Evolutionary conservation across 2,329 filamentous ascomycete species (phyloP), one percentile per base, ranked within the genome.

Genomic region (Cordyceps farinosa): DNA sequence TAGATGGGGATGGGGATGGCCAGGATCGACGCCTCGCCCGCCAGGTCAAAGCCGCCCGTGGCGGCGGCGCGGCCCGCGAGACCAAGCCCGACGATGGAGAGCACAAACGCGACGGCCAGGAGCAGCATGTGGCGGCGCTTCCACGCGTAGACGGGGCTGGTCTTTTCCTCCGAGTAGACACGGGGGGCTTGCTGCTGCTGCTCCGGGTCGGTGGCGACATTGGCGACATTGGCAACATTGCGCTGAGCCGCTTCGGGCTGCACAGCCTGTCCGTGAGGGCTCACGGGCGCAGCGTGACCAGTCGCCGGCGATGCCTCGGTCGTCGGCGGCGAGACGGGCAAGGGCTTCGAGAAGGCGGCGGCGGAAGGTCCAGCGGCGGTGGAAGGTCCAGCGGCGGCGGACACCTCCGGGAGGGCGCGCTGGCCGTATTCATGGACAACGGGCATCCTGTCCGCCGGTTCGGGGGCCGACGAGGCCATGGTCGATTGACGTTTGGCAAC

Each of bases 251-350:
- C 27, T 5, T 8, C 29, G 11, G 22, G 32, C 44, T 58, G 55
- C 13, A 10, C 38, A 36, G 58, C n/a, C 15, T 30, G 22, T 2
- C 11, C 45, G 8, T 30, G 34, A 5, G 59, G 30, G 42, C 40
- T 54, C 27, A 61, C 40, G 13, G 40, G 36, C 3, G 34, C 36
- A 1, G 17, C 50, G 5, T 40, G 40, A 8, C 30, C 50, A 10
- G 51, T 9, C 4, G 40, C 44, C 7, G 59, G 51, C 22, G 59
- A 48, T 1, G 58, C 58, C 38, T 45, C 58, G 1, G 38, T 36
- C 30, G 51, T 55, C 30, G 7, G 29, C 17, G 51, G 59, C 30
- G 59, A 62, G 59, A 62, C 59, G n/a, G 40, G 32, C 8, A 22
- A 13, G 8, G 59, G 32, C 50, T 38, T 51, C 15, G 30, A 48